Percentiles rank a stretch among this genome's conserved stretches.
These are phyloP conservation scores for Arabidopsis hybrid DNA, from an alignment of 441 rosid species.

Conservation along the genomic window DNA sequence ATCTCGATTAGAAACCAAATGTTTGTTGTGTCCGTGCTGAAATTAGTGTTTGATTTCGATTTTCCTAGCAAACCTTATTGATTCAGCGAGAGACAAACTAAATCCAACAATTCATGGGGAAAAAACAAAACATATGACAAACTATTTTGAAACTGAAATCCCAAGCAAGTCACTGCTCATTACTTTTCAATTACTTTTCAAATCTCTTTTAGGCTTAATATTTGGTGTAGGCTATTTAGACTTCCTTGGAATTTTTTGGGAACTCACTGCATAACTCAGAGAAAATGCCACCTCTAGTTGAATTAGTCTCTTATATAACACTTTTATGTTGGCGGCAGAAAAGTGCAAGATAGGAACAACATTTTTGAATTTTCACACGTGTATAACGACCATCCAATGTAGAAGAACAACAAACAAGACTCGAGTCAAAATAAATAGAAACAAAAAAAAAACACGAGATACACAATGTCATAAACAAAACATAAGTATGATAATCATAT, in stretches of 20 bases:
- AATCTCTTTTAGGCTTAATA: background rate
- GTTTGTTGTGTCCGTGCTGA: background rate
- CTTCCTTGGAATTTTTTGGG: background rate
- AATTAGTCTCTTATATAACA: too few species aligned
- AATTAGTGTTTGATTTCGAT: background rate
- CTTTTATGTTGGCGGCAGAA: too few species aligned
- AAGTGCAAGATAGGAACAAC: background rate
- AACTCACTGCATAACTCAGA: background rate
- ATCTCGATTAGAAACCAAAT: conserved; percentile 62
- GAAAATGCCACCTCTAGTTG: background rate
- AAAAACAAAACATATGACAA: background rate
- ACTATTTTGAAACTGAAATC: background rate
- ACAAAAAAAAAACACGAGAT: too few species aligned
- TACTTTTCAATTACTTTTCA: background rate
- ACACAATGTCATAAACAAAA: too few species aligned
- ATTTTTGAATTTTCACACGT: background rate
- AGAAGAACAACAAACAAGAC: too few species aligned
- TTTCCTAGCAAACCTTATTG: background rate
- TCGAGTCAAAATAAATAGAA: too few species aligned
- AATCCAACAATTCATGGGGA: background rate
- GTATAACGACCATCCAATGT: too few species aligned
- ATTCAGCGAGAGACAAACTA: background rate
- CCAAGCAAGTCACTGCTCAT: background rate
- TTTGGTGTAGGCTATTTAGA: background rate
- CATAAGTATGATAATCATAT: too few species aligned